Base-by-base conservation (phyloP, 2,329 filamentous ascomycete genomes). In the Didymellaceae sp. region DNA sequence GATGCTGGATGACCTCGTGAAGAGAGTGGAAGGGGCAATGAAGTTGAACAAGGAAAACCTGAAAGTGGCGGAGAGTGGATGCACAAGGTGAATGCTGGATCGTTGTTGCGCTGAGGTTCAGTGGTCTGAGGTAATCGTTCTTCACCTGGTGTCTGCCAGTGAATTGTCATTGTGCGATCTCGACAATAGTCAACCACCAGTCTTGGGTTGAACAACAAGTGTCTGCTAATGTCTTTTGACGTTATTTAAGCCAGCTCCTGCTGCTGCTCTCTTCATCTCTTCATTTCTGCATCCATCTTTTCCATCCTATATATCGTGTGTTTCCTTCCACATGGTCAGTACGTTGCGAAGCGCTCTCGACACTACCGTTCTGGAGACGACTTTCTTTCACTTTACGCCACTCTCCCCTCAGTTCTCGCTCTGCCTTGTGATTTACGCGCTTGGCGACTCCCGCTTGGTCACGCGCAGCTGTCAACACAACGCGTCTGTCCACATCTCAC, bases 11-110 rank as follows among this genome's bases (percentile, higher is more conserved):
- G 43, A 34, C 13, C 21, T 65, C 30, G 58, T 62, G 0, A 20
- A 49, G 30, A 54, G 58, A 25, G 58, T 62, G 1, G 34, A 44
- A 48, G 52, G 54, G 22, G 57, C 60, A 0, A 65, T 61, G 39
- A 52, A 45, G 22, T 57, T 58, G 54, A 63, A 63, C 16, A 20
- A 49, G 50, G 51, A 39, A 47, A 65, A 63, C 14, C 26, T 60
- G 32, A 51, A 34, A n/a, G 22, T 45, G 30, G 47, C 14, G 11
- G 41, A 41, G 17, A 16, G 10, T 6, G 47, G 34, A 2, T 51
- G 47, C 18, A 9, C 25, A 21, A 45, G 22, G 34, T 45, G 35
- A 44, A 44, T 7, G 13, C 9, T 5, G 14, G 21, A 0, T 6
- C 3, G 25, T 2, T 25, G n/a, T n/a, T 16, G 2, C 26, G 22